Base-by-base conservation (phyloP, 495 filamentous ascomycete species). In the Aspergillus incahuasiensis region DNA sequence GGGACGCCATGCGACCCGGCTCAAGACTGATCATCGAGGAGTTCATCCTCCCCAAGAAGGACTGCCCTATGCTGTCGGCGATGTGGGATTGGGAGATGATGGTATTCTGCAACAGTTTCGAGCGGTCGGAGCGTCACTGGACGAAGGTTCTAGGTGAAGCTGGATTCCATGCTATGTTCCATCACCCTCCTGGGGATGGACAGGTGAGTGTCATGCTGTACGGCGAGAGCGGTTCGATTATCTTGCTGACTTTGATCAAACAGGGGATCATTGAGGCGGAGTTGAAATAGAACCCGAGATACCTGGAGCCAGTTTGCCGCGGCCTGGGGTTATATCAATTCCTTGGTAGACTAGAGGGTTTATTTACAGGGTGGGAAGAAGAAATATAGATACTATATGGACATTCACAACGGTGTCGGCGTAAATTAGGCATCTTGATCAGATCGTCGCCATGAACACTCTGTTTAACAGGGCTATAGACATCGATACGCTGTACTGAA, bases 11-110 rank as follows among this genome's bases (percentile, higher is more conserved):
- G 74, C 62, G 54, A 15, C 66, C 62, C 0, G 73, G 72, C 47
- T 76, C 73, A 12, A 75, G 69, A 51, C 48, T 79, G 4, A 51
- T 77, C 2, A 63, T 76, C 30, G 65, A 75, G 20, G 73, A 60
- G 42, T 63, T 30, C 54, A 67, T 79, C n/a, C 43, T 77, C 3
- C 73, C 71, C 2, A 72, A 77, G 32, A 48, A 52, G 42, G 64
- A 71, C 24, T 57, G 64, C 1, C 47, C 56, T 0, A 47, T 55
- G 39, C 52, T 55, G 12, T 48, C 61, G 2, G 56, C 65, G 20
- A 42, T 67, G 52, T 55, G 59, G 21, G 72, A 73, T 49, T 51
- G 74, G 46, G 66, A 60, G 24, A 67, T 76, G 56, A 74, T 76
- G 72, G 59, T 62, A 3, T 54, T 54, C 6, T 53, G 54, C 25